A percentile compares a stretch with the other conserved stretches of the same genome.
phyloP scores from a whole-genome alignment of 331 rosid genomes.

The Malus hybrid region DNA sequence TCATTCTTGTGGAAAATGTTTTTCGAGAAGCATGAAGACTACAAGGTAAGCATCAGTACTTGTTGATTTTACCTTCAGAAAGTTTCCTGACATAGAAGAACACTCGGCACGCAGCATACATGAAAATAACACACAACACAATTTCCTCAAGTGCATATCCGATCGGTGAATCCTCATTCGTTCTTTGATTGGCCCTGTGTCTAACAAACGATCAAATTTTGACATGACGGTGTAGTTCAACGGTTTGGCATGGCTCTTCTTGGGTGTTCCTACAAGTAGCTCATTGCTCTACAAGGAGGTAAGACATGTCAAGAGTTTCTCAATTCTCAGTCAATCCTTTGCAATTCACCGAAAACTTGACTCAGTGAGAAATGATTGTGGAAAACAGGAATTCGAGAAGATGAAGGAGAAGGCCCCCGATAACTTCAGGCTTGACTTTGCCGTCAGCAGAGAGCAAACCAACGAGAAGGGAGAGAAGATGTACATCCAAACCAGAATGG shows the following conservation, averaged over 20 bases:
- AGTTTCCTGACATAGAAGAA: neutral
- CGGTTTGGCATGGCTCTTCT: conserved; percentile 98
- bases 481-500: conserved; percentile 99
- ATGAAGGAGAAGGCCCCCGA: conserved; percentile 81
- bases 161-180: neutral
- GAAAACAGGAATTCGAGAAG: conserved; percentile 72
- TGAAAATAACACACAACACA: neutral
- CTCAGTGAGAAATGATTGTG: neutral
- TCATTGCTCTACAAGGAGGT: conserved; percentile 98
- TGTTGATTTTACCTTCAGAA: neutral
- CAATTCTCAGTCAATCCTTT: neutral
- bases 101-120: neutral
- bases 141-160: neutral
- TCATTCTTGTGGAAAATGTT: conserved; percentile 95
- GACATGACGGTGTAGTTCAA: conserved; percentile 50
- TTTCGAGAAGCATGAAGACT: conserved; percentile 90
- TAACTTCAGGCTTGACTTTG: conserved; percentile 78
- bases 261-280: conserved; percentile 97
- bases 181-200: neutral
- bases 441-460: conserved; percentile 94
- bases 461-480: conserved; percentile 90
- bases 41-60: conserved; percentile 39
- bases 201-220: neutral
- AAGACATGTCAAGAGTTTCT: conserved; percentile 15
- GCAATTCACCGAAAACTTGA: neutral